Conservation (phyloP, 805 yeast genomes). For the Ogataea naganishii region DNA sequence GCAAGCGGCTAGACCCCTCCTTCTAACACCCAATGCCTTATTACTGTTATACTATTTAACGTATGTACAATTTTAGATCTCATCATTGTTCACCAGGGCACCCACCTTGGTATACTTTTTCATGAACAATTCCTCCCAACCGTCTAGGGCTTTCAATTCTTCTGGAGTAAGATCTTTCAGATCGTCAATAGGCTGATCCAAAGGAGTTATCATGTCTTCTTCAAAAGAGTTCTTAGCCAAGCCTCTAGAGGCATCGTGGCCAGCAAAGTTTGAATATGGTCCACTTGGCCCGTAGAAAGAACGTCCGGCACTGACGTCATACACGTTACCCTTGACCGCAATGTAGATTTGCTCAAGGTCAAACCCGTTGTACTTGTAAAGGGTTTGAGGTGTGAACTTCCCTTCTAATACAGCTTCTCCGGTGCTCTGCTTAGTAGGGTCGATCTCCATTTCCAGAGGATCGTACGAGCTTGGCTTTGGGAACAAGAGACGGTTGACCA, state of each 20-base stretch:
- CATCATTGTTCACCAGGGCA: slow-evolving; percentile 38
- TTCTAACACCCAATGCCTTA: slow-evolving; percentile 1
- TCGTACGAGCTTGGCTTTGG: too few species aligned
- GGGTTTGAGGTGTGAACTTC: slow-evolving; percentile 64
- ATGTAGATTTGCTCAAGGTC: slow-evolving; percentile 75
- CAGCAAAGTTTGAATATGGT: slow-evolving; percentile 90
- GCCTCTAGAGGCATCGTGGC: slow-evolving; percentile 92
- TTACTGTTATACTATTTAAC: not conserved
- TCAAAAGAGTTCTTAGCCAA: slow-evolving; percentile 86
- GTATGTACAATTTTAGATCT: not conserved
- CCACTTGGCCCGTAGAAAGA: slow-evolving; percentile 94
- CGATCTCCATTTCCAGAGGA: slow-evolving; percentile 15
- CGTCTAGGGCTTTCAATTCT: slow-evolving; percentile 62
- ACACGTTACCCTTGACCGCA: slow-evolving; percentile 80
- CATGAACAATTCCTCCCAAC: slow-evolving; percentile 80
- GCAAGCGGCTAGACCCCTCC: not conserved
- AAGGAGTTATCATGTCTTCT: slow-evolving; percentile 43
- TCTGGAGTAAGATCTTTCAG: slow-evolving; percentile 49
- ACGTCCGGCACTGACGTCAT: slow-evolving; percentile 72
- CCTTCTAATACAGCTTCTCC: slow-evolving; percentile 13
- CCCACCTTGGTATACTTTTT: slow-evolving; percentile 82
- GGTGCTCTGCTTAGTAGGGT: slow-evolving; percentile 9
- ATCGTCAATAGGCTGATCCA: slow-evolving; percentile 72
- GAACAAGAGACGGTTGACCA: not conserved
- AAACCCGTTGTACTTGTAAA: slow-evolving; percentile 72